Base-by-base conservation (phyloP, 164 flowering plant genomes). In the Annona squamosa region DNA sequence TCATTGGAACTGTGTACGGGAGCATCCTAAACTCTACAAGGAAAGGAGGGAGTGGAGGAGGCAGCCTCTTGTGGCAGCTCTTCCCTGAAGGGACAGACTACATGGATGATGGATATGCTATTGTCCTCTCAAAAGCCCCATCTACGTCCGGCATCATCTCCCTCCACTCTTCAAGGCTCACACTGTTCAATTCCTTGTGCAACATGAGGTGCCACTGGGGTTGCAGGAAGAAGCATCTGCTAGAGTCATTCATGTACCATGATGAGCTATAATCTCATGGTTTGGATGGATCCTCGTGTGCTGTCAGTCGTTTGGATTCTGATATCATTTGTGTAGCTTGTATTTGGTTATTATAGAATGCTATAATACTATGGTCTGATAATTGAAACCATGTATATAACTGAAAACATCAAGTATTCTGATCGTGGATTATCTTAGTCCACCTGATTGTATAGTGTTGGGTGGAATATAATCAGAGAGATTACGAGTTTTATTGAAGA, bases 51-150 rank as follows among this genome's bases (percentile, higher is more conserved):
- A 80, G 93, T 67, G 97, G 93, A 0, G 86, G 86, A n/a, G 99
- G 98, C 10, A 85, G 86, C 81, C 85, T 95, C 5, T 1, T 95
- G 37, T 95, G 99, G 98, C 99, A 95, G 81, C 77, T 95, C 19
- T 92, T 91, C 76, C 97, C 99, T 0, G 91, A 89, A 2, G 97
- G 97, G 3, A 88, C 96, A 9, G 97, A 95, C 6, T 86, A 91
- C 78, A 92, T 92, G 98, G 89, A 95, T 72, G 99, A 95, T 76
- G 99, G 98, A 6, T 92, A 92, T 80, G 98, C 97, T 0, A 68
- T 91, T 70, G 84, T 87, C 42, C 88, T 95, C 6, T 79, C 94
- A 2, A 86, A 89, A 65, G 79, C 87, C 61, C 89, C 87, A 73
- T 85, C 97, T 0, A 84, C 86, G 9, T 67, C 97, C 19, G 81